phyloP scores from a whole-genome alignment of 139 green algal genomes.

The Desmodesmus armatus region DNA sequence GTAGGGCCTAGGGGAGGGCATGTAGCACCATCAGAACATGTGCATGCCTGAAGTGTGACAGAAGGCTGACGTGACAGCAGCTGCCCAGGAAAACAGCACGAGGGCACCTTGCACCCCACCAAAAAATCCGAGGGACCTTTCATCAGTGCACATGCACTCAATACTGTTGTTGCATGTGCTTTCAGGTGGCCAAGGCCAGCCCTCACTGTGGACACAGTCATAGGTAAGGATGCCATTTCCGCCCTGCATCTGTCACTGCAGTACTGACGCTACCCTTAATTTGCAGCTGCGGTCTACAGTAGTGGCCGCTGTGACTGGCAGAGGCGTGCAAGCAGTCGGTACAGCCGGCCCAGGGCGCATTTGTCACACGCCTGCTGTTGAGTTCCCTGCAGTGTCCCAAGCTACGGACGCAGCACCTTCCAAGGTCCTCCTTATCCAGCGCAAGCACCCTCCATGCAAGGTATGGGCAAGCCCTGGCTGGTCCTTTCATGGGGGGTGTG shows the following conservation, averaged over 20 bases:
- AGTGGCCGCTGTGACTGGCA: background rate
- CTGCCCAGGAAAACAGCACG: background rate
- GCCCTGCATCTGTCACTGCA: background rate
- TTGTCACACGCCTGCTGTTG: background rate
- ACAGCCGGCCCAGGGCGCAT: background rate
- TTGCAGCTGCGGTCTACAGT: background rate
- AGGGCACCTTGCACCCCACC: too few relatives aligned
- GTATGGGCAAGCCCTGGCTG: too few relatives aligned
- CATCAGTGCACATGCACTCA: too few relatives aligned
- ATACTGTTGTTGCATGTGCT: background rate
- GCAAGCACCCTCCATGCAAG: slow-evolving; percentile 77
- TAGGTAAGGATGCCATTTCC: slow-evolving; percentile 50
- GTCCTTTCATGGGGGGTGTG: too few relatives aligned
- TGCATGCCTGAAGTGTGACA: background rate
- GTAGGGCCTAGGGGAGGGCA: background rate
- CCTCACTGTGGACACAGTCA: slow-evolving; percentile 76
- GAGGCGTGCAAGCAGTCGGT: background rate
- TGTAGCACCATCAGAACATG: background rate
- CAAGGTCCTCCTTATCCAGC: slow-evolving; percentile 78
- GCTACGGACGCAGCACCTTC: slow-evolving; percentile 27
- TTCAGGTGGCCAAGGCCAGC: slow-evolving; percentile 70
- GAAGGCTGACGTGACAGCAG: too few relatives aligned
- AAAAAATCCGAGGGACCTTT: too few relatives aligned
- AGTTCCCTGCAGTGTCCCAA: slow-evolving; percentile 39
- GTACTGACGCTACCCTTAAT: background rate